These are phyloP conservation scores for Nigrospora sphaerica DNA, from an alignment of 2,329 filamentous ascomycete species.

Conservation along the genomic window DNA sequence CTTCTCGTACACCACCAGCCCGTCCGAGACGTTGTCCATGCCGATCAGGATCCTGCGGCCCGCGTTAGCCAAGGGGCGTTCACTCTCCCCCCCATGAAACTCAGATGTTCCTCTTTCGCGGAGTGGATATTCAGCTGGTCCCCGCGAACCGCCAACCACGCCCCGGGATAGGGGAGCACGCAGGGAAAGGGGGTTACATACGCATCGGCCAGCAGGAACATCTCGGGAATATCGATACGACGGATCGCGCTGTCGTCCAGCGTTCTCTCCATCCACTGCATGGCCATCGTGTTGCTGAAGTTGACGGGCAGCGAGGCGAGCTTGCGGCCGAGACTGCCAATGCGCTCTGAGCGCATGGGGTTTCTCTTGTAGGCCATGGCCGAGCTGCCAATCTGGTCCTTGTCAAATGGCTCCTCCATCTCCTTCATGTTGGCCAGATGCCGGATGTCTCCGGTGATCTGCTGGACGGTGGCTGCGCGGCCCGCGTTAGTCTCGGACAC, in stretches of 20 bases:
- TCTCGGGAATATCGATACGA: conserved; percentile 58
- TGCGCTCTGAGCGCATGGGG: conserved; percentile 35
- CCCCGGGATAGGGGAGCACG: too few species aligned
- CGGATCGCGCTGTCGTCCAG: conserved; percentile 72
- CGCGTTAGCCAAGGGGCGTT: not conserved
- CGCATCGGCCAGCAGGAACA: conserved; percentile 7
- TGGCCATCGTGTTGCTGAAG: conserved; percentile 59
- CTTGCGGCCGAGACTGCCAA: conserved; percentile 23
- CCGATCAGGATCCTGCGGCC: conserved; percentile 52
- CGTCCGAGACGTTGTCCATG: conserved; percentile 60
- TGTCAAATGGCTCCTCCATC: conserved; percentile 70
- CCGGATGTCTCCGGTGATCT: conserved; percentile 36
- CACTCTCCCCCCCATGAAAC: too few species aligned
- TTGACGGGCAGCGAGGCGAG: conserved; percentile 25
- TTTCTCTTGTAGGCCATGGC: conserved; percentile 61
- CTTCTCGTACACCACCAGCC: conserved; percentile 72
- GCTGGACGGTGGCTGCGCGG: conserved; percentile 1
- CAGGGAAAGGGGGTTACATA: not conserved
- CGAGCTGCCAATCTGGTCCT: conserved; percentile 59
- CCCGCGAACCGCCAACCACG: not conserved
- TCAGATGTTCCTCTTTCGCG: not conserved
- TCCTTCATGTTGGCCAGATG: conserved; percentile 73
- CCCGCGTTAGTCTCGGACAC: not conserved
- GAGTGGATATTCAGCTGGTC: not conserved
- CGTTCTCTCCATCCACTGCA: conserved; percentile 72